phyloP scores from a whole-genome alignment of 75 land plant genomes.

The Pinus tabuliformis region DNA sequence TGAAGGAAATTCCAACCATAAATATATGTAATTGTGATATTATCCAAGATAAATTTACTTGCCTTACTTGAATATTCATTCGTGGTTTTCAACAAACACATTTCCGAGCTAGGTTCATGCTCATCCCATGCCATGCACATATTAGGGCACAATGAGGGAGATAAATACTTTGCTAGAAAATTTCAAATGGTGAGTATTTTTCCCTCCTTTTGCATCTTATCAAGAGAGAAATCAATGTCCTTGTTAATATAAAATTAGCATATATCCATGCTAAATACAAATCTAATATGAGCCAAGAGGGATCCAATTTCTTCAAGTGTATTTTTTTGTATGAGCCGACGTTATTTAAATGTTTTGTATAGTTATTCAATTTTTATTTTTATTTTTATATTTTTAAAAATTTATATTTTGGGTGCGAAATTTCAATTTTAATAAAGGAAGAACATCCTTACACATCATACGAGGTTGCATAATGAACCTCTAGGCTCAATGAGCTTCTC shows the following conservation, averaged over 20 bases:
- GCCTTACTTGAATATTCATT: conserved; percentile 66
- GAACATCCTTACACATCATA: too few species aligned
- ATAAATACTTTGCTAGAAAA: conserved; percentile 97
- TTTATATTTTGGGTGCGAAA: too few species aligned
- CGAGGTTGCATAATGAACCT: too few species aligned
- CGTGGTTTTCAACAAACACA: conserved; percentile 96
- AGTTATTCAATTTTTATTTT: too few species aligned
- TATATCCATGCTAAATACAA: too few species aligned
- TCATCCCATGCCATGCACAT: conserved; percentile 88
- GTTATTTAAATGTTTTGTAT: too few species aligned
- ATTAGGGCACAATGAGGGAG: conserved; percentile 94
- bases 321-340: too few species aligned
- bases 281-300: too few species aligned
- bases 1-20: not conserved
- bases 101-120: conserved; percentile 99
- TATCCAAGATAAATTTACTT: not conserved
- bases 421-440: too few species aligned
- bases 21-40: not conserved
- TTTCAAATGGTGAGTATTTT: conserved; percentile 76
- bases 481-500: too few species aligned
- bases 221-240: not conserved
- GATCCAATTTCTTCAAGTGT: too few species aligned
- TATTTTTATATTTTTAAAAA: too few species aligned
- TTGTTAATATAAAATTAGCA: not conserved
- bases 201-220: not conserved